Conservation (phyloP, 345 rosid genomes). For the Microcos paniculata region DNA sequence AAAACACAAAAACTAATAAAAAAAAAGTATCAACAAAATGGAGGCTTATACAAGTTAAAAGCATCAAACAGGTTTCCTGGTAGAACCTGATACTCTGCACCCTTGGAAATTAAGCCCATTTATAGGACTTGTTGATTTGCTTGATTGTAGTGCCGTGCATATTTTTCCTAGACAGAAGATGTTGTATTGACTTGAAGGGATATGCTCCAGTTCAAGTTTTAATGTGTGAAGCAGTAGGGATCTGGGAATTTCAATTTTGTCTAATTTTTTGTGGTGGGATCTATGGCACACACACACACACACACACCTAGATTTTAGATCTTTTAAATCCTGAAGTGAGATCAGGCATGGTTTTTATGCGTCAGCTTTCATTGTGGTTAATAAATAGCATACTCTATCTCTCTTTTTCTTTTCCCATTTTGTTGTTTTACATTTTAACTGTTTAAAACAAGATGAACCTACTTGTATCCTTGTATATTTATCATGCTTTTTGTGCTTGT, state of each 20-base stretch:
- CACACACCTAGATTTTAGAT: not conserved
- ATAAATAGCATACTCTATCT: not conserved
- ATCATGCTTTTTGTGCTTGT: not conserved
- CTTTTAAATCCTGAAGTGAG: not conserved
- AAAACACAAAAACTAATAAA: no score
- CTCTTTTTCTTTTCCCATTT: not conserved
- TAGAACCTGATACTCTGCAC: not conserved
- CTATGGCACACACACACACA: not conserved
- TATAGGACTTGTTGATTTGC: not conserved
- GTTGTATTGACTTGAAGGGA: not conserved
- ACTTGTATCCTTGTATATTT: not conserved
- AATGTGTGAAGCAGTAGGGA: no score
- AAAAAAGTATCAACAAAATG: no score
- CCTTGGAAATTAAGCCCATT: not conserved
- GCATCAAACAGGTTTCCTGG: not conserved
- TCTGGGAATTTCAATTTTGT: no score
- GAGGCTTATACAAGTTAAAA: no score
- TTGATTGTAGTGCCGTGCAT: not conserved
- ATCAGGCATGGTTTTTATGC: not conserved
- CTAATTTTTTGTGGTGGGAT: not conserved
- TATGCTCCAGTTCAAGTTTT: no score
- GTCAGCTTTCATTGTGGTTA: not conserved
- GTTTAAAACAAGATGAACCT: constrained; percentile 1
- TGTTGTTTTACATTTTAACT: not conserved
- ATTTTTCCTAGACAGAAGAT: not conserved